These are phyloP conservation scores for Thelonectria blattea DNA, from an alignment of 2,329 filamentous ascomycete species.

Conservation along the genomic window DNA sequence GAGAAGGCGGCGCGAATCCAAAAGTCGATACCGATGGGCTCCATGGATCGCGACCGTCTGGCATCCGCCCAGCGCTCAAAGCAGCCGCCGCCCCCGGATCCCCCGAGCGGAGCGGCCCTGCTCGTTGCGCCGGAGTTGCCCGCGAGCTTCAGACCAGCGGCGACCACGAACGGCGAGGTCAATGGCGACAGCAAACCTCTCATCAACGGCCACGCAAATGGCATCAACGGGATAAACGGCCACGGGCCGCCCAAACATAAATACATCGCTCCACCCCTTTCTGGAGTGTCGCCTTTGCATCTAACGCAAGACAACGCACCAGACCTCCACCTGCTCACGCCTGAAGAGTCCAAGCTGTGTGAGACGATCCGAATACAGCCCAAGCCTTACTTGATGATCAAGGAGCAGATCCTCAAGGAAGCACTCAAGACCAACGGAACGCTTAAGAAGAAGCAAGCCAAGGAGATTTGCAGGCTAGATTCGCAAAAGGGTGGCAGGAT, in stretches of 20 bases:
- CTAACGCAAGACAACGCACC: slow-evolving; percentile 78
- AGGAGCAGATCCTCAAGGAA: slow-evolving; percentile 89
- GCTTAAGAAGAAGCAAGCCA: slow-evolving; percentile 92
- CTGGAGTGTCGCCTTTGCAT: slow-evolving; percentile 67
- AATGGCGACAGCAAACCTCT: slow-evolving; percentile 60
- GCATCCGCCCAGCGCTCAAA: slow-evolving; percentile 73
- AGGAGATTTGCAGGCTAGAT: slow-evolving; percentile 84
- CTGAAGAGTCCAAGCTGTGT: slow-evolving; percentile 86
- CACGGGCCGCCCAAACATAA: slow-evolving; percentile 52
- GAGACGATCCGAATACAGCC: slow-evolving; percentile 84
- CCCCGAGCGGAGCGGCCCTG: slow-evolving; percentile 74
- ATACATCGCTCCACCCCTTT: slow-evolving; percentile 61
- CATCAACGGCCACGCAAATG: slow-evolving; percentile 54
- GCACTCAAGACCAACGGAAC: slow-evolving; percentile 86
- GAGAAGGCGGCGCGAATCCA: slow-evolving; percentile 83
- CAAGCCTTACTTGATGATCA: slow-evolving; percentile 94
- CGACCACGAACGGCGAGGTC: slow-evolving; percentile 42
- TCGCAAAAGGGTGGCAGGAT: slow-evolving; percentile 83
- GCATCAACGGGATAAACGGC: slow-evolving; percentile 48
- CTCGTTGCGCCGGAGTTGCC: slow-evolving; percentile 82
- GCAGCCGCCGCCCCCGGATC: slow-evolving; percentile 71
- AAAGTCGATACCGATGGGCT: slow-evolving; percentile 73
- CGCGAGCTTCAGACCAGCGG: slow-evolving; percentile 53
- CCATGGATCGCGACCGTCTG: slow-evolving; percentile 81
- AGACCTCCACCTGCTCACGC: slow-evolving; percentile 84